Percentiles rank a stretch among this genome's conserved stretches.
These are phyloP conservation scores for Geranomyces michiganensis DNA, from an alignment of 192 early-diverging fungal genomes.

Conservation along the genomic window DNA sequence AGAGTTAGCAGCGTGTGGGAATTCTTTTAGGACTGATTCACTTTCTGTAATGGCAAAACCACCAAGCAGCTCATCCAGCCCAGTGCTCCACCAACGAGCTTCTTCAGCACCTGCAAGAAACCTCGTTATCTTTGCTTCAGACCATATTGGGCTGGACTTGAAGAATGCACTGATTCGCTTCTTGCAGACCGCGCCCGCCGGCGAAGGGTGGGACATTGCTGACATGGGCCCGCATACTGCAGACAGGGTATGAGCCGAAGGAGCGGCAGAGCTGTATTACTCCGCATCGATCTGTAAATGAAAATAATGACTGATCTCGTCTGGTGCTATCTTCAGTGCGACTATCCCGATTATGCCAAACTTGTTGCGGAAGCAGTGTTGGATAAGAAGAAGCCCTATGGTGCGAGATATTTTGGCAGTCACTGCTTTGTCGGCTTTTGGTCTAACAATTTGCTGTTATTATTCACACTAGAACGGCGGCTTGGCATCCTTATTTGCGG, in stretches of 20 bases:
- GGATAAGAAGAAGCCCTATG: constrained; percentile 6
- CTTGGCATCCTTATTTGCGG: constrained; percentile 41
- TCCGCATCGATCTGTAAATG: not conserved
- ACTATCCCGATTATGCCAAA: constrained; percentile 41
- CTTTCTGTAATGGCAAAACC: too few species aligned
- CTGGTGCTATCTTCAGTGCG: constrained; percentile 25
- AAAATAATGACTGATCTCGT: not conserved
- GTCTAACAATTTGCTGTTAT: not conserved
- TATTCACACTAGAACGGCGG: not conserved
- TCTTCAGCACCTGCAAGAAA: constrained; percentile 8
- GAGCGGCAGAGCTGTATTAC: not conserved
- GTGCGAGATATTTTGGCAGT: too few species aligned
- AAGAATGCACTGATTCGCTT: constrained; percentile 30
- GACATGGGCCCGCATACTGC: constrained; percentile 22
- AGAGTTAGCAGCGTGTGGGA: too few species aligned
- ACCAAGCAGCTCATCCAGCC: not conserved
- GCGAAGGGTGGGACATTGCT: constrained; percentile 25
- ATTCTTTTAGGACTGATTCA: too few species aligned
- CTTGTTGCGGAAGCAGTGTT: constrained; percentile 26
- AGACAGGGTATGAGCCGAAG: constrained; percentile 22
- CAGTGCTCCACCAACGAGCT: constrained; percentile 4
- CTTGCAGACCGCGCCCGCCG: constrained; percentile 3
- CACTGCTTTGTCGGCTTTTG: not conserved
- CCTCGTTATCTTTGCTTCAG: constrained; percentile 35
- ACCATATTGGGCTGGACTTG: constrained; percentile 35